Evolutionary conservation across 441 rosid species (phyloP).

Genomic region (Adansonia gregorii): DNA sequence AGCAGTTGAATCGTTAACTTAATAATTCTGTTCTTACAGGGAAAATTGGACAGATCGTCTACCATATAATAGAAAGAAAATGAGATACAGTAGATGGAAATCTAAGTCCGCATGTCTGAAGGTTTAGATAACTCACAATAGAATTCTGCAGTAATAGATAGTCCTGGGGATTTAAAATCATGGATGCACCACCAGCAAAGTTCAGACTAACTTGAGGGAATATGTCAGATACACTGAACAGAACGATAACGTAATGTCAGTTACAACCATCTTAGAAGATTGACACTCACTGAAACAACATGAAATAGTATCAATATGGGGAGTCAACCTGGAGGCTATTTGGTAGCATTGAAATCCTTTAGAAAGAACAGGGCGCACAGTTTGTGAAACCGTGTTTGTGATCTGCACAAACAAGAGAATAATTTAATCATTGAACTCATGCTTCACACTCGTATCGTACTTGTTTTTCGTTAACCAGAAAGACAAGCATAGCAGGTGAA

Average conservation of each 20-base stretch:
- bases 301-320: slow-evolving; percentile 26
- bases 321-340: slow-evolving; percentile 63
- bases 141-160: slow-evolving; percentile 79
- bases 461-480: neutral
- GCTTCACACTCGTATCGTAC: neutral
- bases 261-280: slow-evolving; percentile 12
- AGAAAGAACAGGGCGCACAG: slow-evolving; percentile 52
- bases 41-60: neutral
- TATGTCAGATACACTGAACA: slow-evolving; percentile 55
- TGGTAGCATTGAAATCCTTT: slow-evolving; percentile 77
- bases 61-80: neutral
- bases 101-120: neutral
- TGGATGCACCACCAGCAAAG: slow-evolving; percentile 81
- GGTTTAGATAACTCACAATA: slow-evolving; percentile 54
- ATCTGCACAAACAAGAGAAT: slow-evolving; percentile 54
- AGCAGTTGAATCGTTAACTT: neutral
- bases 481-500: slow-evolving; percentile 6
- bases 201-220: slow-evolving; percentile 90
- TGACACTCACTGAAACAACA: neutral
- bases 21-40: neutral
- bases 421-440: slow-evolving; percentile 6
- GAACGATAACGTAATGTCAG: slow-evolving; percentile 4
- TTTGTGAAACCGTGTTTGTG: slow-evolving; percentile 52
- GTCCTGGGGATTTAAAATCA: slow-evolving; percentile 76
- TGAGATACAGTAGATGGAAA: neutral